Conservation (phyloP, 2,329 filamentous ascomycete genomes). For the Epichloe baconii region DNA sequence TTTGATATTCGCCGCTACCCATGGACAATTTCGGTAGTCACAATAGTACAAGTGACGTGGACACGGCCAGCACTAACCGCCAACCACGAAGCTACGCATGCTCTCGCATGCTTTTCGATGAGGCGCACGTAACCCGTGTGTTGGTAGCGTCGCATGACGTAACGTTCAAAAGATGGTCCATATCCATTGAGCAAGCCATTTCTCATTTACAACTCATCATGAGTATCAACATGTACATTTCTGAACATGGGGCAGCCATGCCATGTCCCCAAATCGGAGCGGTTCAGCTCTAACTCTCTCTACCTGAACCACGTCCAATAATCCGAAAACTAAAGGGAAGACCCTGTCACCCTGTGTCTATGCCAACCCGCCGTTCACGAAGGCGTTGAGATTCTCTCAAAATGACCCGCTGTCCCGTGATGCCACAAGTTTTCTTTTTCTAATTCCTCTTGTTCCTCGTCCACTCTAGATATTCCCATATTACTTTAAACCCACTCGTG, state of each 20-base stretch:
- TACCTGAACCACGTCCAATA: not conserved
- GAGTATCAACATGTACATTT: not conserved
- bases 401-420: not conserved
- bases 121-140: too few relatives aligned
- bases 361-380: slow-evolving; percentile 1
- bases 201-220: not conserved
- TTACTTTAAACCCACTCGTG: not conserved
- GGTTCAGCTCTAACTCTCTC: not conserved
- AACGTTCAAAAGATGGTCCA: too few relatives aligned
- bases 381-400: not conserved
- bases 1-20: too few relatives aligned
- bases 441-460: not conserved
- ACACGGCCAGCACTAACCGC: too few relatives aligned
- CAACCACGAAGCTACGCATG: too few relatives aligned
- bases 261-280: not conserved
- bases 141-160: too few relatives aligned
- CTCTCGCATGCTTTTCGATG: too few relatives aligned
- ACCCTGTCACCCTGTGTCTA: not conserved
- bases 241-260: not conserved
- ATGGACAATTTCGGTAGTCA: too few relatives aligned
- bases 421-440: not conserved
- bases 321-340: not conserved
- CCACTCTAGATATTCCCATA: slow-evolving; percentile 1
- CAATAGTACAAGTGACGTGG: too few relatives aligned
- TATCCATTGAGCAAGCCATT: too few relatives aligned